Base-by-base conservation (phyloP, 768 basidiomycete genomes). In the Piloderma croceum region DNA sequence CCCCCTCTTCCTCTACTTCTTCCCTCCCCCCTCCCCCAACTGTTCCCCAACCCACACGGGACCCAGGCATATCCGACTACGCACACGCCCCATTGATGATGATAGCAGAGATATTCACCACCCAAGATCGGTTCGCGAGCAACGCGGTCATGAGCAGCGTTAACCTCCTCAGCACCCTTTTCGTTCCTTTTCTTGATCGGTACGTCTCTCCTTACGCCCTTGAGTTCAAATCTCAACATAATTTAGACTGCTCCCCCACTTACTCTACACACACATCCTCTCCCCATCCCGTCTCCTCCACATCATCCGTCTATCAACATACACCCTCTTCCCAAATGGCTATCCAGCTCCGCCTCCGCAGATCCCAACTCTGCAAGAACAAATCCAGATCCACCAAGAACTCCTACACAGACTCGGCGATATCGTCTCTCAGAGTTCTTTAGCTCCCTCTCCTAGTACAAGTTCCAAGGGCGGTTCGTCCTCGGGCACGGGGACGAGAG, bases 241-340 rank as follows among this genome's bases (percentile, higher is more conserved):
- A 10, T 39, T 20, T 45, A 85, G 86, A 37, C 69, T 91, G 45
- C 65, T 93, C 20, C 81, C 81, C 0, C 75, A 85, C 53, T 52
- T 88, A 36, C 63, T 96, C 35, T 69, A 71, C 46, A 67, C 66
- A 0, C 61, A 71, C 15, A 62, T 84, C 41, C 66, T 77, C 19
- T 72, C 77, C 1, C 65, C 76, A 5, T 45, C 65, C 5, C 71
- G 74, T 36, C 57, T 88, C 19, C 68, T 82, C 15, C 67, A 65
- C 23, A 57, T 74, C 20, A 65, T 80, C 25, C 73, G 76, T 25
- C 54, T 71, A 4, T 63, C 79, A 11, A 89, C 87, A 51, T 71
- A 71, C 7, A 73, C 82, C 6, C 69, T 98, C 20, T 98, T 94
- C 56, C 93, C 94, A 3, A 80, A 81, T 46, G 93, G 94, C 11